A percentile compares a stretch with the other conserved stretches of the same genome.
These are phyloP conservation scores for Globisporangium cylindrosporum DNA, from an alignment of 352 stramenopile genomes.

Conservation along the genomic window DNA sequence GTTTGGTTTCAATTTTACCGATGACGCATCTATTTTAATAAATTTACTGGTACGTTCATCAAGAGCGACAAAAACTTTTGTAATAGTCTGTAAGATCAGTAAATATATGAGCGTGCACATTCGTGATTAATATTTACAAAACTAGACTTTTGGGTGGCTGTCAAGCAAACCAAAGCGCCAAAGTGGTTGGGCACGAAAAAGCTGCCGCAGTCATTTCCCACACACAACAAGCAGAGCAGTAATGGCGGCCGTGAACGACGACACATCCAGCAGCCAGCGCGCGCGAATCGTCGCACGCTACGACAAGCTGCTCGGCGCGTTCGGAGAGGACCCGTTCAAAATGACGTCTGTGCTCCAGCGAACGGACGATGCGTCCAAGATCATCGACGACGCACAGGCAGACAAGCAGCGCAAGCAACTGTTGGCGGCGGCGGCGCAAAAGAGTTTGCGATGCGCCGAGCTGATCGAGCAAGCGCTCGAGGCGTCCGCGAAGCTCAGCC, in stretches of 20 bases:
- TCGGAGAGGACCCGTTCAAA: slow-evolving; percentile 61
- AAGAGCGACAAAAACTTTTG: too few relatives aligned
- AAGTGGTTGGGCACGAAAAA: slow-evolving; percentile 18
- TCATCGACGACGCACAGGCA: slow-evolving; percentile 20
- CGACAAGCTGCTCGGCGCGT: slow-evolving; percentile 52
- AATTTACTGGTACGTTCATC: too few relatives aligned
- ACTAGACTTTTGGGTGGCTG: slow-evolving; percentile 6
- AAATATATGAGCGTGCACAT: too few relatives aligned
- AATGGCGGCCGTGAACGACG: slow-evolving; percentile 7
- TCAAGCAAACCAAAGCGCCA: neutral
- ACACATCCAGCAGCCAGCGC: slow-evolving; percentile 11
- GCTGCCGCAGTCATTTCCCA: neutral
- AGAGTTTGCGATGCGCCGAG: slow-evolving; percentile 70
- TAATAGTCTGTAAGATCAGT: too few relatives aligned
- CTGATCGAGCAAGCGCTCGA: slow-evolving; percentile 74
- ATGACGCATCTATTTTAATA: too few relatives aligned
- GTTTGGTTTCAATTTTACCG: neutral
- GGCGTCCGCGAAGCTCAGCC: slow-evolving; percentile 40
- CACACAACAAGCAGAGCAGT: neutral
- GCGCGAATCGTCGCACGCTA: slow-evolving; percentile 36
- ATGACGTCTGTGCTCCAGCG: slow-evolving; percentile 25
- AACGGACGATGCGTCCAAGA: slow-evolving; percentile 35
- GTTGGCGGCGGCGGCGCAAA: slow-evolving; percentile 38
- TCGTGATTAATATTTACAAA: slow-evolving; percentile 1
- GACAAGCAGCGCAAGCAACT: slow-evolving; percentile 36